Evolutionary conservation across 805 yeast genomes (phyloP), one percentile per base, ranked within the genome.

Genomic region (Tanozyma kutaoensis): DNA sequence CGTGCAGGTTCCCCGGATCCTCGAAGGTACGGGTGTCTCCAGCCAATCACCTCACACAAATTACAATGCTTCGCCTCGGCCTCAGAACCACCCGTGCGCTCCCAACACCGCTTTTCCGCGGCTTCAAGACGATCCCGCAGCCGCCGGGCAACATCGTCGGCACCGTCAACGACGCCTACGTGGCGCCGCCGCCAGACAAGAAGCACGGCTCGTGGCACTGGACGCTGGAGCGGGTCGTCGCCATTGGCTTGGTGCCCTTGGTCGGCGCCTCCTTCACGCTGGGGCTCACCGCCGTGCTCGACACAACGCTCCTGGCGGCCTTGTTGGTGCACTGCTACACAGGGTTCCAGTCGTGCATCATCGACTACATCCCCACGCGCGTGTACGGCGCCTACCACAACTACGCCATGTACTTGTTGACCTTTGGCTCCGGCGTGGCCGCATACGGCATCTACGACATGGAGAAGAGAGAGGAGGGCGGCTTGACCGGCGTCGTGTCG

Each of bases 141-240:
- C 86, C 86, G 10, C 79, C 82, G 22, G 88, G 88, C 12, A 54
- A 62, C 45, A 69, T 78, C 30, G 69, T 70, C 13, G 91, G 86
- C 13, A 67, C 74, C 10, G 77, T 73, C 21, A 78, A 78, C 43
- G 86, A 78, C 31, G 76, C 84, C 4, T 69, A 70, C 34, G 72
- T 72, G 12, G 65, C 68, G 9, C 81, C 82, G 19, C 55, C 60
- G 28, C 51, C 74, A 4, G 59, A 63, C 41, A 62, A 63, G 37
- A 42, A 57, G 28, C 74, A 76, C 36, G 91, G 88, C 12, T 72
- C 86, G 0, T 62, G 59, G 36, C 88, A 78, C 53, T 77, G 86
- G 86, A 63, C 77, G 21, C 58, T 69, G 36, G 88, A 80, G 50
- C 66, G 78, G 47, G 34, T 65, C 10, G 67, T 74, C 8, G 66